Base-by-base conservation (phyloP, 495 filamentous ascomycete species). In the Aspergillus funiculosus region DNA sequence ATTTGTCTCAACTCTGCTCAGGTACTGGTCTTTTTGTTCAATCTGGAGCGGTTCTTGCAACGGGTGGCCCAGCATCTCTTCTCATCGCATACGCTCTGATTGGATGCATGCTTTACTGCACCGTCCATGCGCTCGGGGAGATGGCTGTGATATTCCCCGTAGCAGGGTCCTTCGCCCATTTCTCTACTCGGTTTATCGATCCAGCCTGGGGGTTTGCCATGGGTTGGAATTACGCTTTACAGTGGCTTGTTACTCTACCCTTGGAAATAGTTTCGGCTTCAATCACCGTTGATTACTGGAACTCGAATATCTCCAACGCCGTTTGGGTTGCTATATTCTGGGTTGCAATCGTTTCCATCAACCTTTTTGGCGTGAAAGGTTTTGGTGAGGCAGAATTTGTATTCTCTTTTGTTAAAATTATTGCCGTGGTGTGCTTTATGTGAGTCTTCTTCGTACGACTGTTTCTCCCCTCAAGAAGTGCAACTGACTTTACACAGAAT, bases 131-230 rank as follows among this genome's bases (percentile, higher is more conserved):
- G 2, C 73, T 97, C 28, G 91, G 91, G 55, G 91, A 97, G 61
- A 80, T 97, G 69, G 87, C 90, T 21, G 91, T 96, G 10, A 51
- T 87, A 18, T 95, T 92, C 60, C 91, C 91, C 5, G 83, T 95
- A 15, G 86, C 91, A 30, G 91, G 91, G 43, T 94, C 89, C 15
- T 97, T 97, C 63, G 83, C 89, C 9, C 82, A 88, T 26, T 95
- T 89, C 63, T 94, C 90, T 13, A 95, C 87, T 26, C 79, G 91
- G 18, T 97, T 96, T 57, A 58, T 96, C 7, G 90, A 96, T 56
- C 90, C 90, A 8, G 88, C 91, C 2, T 96, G 90, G 91, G 92
- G 92, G 0, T 96, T 96, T 56, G 90, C 92, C 34, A 94, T 95
- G 87, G 92, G 92, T 20, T 95, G 90, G 91, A 95, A 95, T 74